phyloP scores from a whole-genome alignment of 1,139 yeast genomes.

The Protomyces arabidopsidicola region DNA sequence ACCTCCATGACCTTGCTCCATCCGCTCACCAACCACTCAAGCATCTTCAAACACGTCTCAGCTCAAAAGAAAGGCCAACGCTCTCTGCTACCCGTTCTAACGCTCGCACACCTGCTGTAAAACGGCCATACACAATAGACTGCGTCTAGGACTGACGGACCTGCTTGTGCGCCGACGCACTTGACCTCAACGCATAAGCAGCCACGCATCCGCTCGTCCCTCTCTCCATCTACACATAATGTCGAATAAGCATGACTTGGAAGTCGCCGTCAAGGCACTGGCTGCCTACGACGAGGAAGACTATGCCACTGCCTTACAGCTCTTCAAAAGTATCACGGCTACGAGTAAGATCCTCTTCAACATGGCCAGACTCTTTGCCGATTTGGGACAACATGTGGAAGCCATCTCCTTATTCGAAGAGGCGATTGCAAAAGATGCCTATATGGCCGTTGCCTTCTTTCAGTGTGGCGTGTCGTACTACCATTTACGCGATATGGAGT shows the following conservation, averaged over 20 bases:
- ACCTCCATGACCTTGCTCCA: too few species aligned
- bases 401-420: conserved; percentile 30
- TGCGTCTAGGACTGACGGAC: too few species aligned
- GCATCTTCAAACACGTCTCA: too few species aligned
- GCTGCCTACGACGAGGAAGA: conserved; percentile 23
- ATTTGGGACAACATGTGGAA: conserved; percentile 30
- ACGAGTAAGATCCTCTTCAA: conserved; percentile 31
- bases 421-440: conserved; percentile 33
- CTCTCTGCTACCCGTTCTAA: too few species aligned
- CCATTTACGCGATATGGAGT: conserved; percentile 32
- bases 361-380: conserved; percentile 32
- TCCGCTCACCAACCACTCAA: too few species aligned
- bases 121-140: too few species aligned
- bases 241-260: conserved; percentile 20
- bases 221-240: not conserved
- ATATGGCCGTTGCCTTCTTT: conserved; percentile 35
- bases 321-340: conserved; percentile 10
- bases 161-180: too few species aligned
- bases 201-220: too few species aligned
- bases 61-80: too few species aligned
- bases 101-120: too few species aligned
- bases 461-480: conserved; percentile 36
- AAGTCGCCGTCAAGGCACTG: conserved; percentile 13
- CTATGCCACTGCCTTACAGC: conserved; percentile 9
- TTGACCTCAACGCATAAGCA: too few species aligned